A percentile compares a stretch with the other conserved stretches of the same genome.
Evolutionary conservation across 192 early-diverging fungal genomes (phyloP).

Genomic region (Umbelopsis vinacea): DNA sequence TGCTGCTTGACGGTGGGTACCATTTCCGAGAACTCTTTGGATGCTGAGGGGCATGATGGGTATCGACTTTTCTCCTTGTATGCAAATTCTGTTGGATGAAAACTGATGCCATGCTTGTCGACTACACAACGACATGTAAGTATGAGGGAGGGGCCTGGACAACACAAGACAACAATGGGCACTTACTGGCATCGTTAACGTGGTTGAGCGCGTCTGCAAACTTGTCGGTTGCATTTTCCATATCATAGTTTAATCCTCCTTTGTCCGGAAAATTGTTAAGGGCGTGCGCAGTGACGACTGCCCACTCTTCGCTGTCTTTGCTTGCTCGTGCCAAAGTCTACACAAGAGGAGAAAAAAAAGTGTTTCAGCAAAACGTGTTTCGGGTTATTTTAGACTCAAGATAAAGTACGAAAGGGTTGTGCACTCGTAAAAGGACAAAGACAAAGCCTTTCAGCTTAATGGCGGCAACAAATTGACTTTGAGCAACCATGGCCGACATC

Average conservation of each 20-base stretch:
- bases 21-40: neutral
- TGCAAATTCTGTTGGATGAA: constrained; percentile 9
- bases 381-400: too few species aligned
- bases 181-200: constrained; percentile 3
- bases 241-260: constrained; percentile 5
- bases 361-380: neutral
- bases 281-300: constrained; percentile 9
- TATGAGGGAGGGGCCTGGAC: neutral
- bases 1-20: constrained; percentile 9
- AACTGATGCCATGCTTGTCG: neutral
- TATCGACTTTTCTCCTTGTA: constrained; percentile 7
- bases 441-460: neutral
- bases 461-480: neutral
- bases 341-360: too few species aligned
- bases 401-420: neutral
- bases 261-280: constrained; percentile 1
- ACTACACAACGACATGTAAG: neutral
- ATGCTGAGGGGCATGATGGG: constrained; percentile 1
- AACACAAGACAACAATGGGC: too few species aligned
- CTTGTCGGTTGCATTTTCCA: constrained; percentile 14
- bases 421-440: constrained; percentile 13
- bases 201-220: constrained; percentile 16
- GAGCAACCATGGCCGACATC: constrained; percentile 15
- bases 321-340: constrained; percentile 9
- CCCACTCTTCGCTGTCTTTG: constrained; percentile 17